Evolutionary conservation across 1,139 yeast genomes (phyloP), one percentile per base, ranked within the genome.

Genomic region (Candida sp.): DNA sequence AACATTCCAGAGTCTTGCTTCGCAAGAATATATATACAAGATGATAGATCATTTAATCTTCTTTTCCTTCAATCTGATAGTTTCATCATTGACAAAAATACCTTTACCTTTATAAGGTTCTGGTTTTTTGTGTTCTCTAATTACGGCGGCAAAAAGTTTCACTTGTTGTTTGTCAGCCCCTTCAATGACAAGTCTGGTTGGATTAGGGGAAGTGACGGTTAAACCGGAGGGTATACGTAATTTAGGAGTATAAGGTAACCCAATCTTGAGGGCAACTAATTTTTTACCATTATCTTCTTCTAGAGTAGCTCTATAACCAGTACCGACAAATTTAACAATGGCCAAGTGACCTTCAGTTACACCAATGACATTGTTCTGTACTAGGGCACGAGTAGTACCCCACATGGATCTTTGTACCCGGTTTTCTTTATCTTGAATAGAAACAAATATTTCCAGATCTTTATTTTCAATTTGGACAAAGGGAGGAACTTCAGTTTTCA

Each of bases 51-150:
- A 91, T 82, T 91, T 93, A 63, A 90, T 87, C 78, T 90, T 91
- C 79, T 87, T 87, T 55, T 86, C 90, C 77, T 93, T 93, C 63
- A 91, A 76, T 63, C 82, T 85, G 63, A 93, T 85, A 43, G 95
- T 90, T 69, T 93, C 98, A 58, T 83, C 86, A 64, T 91, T 88
- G 43, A 95, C 86, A 61, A 86, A 95, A 44, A 95, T 87, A 58
- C 99, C 99, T 67, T 95, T 95, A 61, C 99, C 99, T 69, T 95
- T 95, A 66, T 95, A 95, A 35, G 98, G 97, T 68, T 95, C 99
- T 35, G 99, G 99, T 49, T 95, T 95, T 64, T 89, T 87, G 73
- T 81, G 81, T 55, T 81, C 82, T 64, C 99, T 83, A 53, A 95
- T 77, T 45, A 82, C 79, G 21, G 97, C 96, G 19, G 99, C 99